Evolutionary conservation across 495 filamentous ascomycete species (phyloP).

Genomic region (Ramalina intermedia): DNA sequence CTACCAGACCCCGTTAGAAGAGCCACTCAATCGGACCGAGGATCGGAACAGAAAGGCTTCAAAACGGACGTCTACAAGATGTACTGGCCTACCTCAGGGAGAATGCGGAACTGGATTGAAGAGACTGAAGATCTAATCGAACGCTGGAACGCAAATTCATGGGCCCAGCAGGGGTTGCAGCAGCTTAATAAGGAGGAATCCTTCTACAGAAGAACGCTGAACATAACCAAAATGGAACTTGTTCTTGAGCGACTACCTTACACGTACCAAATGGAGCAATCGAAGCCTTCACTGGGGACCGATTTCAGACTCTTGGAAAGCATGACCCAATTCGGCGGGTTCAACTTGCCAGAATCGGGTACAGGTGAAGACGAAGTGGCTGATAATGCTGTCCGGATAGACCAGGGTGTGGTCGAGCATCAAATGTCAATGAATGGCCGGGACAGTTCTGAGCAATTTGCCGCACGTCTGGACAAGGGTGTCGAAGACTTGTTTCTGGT

Average conservation of each 20-base stretch:
- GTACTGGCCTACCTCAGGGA: constrained; percentile 70
- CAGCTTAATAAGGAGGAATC: background rate
- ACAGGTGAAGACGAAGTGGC: constrained; percentile 19
- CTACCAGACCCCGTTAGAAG: constrained; percentile 77
- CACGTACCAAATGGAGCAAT: constrained; percentile 47
- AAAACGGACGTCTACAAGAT: constrained; percentile 58
- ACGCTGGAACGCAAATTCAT: constrained; percentile 34
- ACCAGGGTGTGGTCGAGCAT: constrained; percentile 34
- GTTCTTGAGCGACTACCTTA: constrained; percentile 78
- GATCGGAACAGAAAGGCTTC: constrained; percentile 16
- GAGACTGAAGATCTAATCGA: constrained; percentile 61
- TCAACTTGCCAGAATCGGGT: constrained; percentile 20
- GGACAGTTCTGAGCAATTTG: too few species aligned
- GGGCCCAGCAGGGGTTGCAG: background rate
- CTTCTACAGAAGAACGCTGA: constrained; percentile 5
- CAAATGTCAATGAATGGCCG: too few species aligned
- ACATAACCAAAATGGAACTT: constrained; percentile 49
- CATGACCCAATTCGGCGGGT: constrained; percentile 52
- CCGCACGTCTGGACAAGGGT: constrained; percentile 12
- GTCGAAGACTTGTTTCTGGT: constrained; percentile 60
- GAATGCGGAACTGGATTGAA: constrained; percentile 62
- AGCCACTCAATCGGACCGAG: constrained; percentile 15
- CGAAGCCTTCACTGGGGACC: constrained; percentile 17
- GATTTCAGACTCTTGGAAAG: constrained; percentile 41
- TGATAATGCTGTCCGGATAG: constrained; percentile 25